Percentiles rank a stretch among this genome's conserved stretches.
Evolutionary conservation across 1,139 yeast genomes (phyloP).

Genomic region (Scheffersomyces quercinus): DNA sequence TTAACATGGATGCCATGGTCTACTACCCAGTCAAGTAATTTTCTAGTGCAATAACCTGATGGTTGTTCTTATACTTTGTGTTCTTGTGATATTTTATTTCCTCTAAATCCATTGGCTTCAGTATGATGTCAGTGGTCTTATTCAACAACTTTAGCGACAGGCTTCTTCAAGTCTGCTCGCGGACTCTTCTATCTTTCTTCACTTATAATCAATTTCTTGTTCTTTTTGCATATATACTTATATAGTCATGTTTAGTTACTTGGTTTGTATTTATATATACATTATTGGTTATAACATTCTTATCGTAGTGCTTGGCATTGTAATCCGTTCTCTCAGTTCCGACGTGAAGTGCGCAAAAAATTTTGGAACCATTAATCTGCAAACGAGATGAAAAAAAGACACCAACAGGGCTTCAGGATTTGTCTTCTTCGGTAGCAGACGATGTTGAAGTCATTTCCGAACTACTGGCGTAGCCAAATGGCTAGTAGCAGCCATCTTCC

Average conservation of each 20-base stretch:
- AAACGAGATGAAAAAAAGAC: no score
- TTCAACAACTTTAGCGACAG: no score
- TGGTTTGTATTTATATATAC: not conserved
- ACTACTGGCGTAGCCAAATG: no score
- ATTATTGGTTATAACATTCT: not conserved
- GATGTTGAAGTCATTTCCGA: no score
- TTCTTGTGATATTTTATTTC: not conserved
- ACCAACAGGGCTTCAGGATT: no score
- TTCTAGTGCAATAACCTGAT: not conserved
- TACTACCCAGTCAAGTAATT: constrained; percentile 7
- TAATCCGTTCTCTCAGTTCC: no score
- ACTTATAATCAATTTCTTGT: not conserved
- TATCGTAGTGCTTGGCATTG: no score
- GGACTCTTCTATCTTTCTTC: not conserved
- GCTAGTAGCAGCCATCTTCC: no score
- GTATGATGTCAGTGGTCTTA: no score
- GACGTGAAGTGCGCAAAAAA: no score
- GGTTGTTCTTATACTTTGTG: not conserved
- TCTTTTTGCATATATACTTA: not conserved
- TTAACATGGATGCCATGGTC: constrained; percentile 45
- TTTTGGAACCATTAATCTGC: no score
- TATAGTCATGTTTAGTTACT: not conserved
- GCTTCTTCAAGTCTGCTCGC: not conserved
- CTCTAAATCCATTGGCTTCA: not conserved
- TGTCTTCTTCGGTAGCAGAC: no score